phyloP scores from a whole-genome alignment of 2,329 filamentous ascomycete species.

The Pseudopyricularia cyperi region DNA sequence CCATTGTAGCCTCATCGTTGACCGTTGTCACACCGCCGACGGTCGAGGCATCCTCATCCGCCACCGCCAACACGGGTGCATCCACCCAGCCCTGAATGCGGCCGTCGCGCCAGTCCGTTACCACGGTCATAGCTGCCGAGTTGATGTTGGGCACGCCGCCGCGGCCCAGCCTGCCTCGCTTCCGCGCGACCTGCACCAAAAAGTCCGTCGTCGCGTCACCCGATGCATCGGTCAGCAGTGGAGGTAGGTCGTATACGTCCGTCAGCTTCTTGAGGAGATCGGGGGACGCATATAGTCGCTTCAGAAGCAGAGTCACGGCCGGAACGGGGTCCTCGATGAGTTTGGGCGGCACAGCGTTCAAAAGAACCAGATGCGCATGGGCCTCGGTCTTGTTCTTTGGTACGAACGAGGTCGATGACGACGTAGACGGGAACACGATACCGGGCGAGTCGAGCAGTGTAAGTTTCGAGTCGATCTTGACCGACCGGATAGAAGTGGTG shows the following conservation, averaged over 20 bases:
- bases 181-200: slow-evolving; percentile 85
- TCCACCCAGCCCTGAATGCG: slow-evolving; percentile 88
- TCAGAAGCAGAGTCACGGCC: slow-evolving; percentile 73
- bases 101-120: slow-evolving; percentile 94
- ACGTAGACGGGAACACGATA: slow-evolving; percentile 75
- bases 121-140: slow-evolving; percentile 79
- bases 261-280: slow-evolving; percentile 69
- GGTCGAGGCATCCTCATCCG: slow-evolving; percentile 16
- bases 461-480: slow-evolving; percentile 90
- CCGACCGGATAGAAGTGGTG: slow-evolving; percentile 74
- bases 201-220: slow-evolving; percentile 82
- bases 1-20: slow-evolving; percentile 30
- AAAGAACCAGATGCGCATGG: slow-evolving; percentile 71
- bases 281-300: slow-evolving; percentile 59
- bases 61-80: slow-evolving; percentile 55
- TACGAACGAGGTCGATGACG: slow-evolving; percentile 25
- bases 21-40: slow-evolving; percentile 17
- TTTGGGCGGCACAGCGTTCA: slow-evolving; percentile 87
- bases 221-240: slow-evolving; percentile 54
- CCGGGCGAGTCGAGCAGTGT: slow-evolving; percentile 89
- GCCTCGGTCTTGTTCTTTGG: slow-evolving; percentile 55
- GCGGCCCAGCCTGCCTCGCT: slow-evolving; percentile 75
- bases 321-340: slow-evolving; percentile 88
- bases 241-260: slow-evolving; percentile 70
- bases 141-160: slow-evolving; percentile 83